Percentiles rank a stretch among this genome's conserved stretches.
phyloP scores from a whole-genome alignment of 2,329 filamentous ascomycete species.

The Colletotrichum nymphaeae region DNA sequence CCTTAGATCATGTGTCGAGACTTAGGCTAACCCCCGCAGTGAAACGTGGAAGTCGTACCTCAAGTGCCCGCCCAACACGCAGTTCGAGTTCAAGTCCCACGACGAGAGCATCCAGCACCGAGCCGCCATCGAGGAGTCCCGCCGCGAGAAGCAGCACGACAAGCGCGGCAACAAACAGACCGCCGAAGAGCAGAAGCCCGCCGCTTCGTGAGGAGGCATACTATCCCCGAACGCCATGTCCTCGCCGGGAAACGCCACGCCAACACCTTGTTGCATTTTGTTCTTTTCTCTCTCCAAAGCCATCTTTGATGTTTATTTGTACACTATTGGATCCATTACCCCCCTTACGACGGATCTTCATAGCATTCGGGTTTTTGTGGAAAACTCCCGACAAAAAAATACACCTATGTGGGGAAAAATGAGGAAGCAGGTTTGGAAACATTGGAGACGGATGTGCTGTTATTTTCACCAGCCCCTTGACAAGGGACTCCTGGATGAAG shows the following conservation, averaged over 20 bases:
- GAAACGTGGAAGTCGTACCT: conserved; percentile 95
- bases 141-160: conserved; percentile 80
- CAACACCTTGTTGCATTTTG: conserved; percentile 29
- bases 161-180: conserved; percentile 50
- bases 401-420: conserved; percentile 28
- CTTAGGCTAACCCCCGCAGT: conserved; percentile 56
- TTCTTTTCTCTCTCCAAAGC: conserved; percentile 7
- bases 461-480: too few relatives aligned
- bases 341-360: conserved; percentile 17
- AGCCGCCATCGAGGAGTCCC: conserved; percentile 88
- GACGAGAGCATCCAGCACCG: conserved; percentile 95
- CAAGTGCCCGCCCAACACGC: conserved; percentile 86
- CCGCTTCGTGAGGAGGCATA: conserved; percentile 18
- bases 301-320: conserved; percentile 38
- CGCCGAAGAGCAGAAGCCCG: conserved; percentile 43
- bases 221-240: background rate
- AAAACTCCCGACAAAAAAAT: conserved; percentile 28
- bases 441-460: background rate
- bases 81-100: conserved; percentile 95
- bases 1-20: background rate
- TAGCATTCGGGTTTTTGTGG: conserved; percentile 28
- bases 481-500: too few relatives aligned
- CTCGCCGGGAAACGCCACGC: conserved; percentile 17
- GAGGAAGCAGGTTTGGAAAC: conserved; percentile 27
- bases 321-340: conserved; percentile 33